Percentiles rank a stretch among this genome's conserved stretches.
phyloP scores from a whole-genome alignment of 2,329 filamentous ascomycete genomes.

The Trichophyton equinum region DNA sequence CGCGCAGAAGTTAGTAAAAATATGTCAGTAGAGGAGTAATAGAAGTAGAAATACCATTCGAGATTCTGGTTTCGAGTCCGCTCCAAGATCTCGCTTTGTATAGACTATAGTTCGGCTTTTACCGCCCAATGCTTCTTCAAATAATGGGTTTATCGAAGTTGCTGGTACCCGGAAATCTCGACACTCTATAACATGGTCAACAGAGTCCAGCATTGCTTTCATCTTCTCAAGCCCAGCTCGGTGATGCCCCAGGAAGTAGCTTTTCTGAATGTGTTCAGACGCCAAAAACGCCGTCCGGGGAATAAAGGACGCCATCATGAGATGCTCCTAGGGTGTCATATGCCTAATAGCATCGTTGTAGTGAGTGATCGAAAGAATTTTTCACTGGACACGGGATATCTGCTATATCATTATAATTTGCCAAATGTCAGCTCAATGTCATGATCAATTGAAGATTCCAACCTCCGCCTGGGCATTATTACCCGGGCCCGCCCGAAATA shows the following conservation, averaged over 20 bases:
- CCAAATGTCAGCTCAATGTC: background rate
- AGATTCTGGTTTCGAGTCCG: conserved; percentile 28
- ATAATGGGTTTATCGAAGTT: conserved; percentile 77
- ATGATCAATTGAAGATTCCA: no score
- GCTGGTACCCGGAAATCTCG: conserved; percentile 85
- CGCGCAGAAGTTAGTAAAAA: background rate
- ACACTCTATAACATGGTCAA: conserved; percentile 86
- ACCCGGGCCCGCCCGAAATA: background rate
- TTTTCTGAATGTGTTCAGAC: conserved; percentile 64
- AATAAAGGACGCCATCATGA: conserved; percentile 42
- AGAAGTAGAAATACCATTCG: conserved; percentile 25
- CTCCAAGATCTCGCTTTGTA: conserved; percentile 72
- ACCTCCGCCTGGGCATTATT: no score
- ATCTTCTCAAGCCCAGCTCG: conserved; percentile 67
- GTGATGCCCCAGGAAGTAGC: conserved; percentile 94
- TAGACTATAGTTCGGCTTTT: conserved; percentile 73
- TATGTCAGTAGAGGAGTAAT: background rate
- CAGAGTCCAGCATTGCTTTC: conserved; percentile 63
- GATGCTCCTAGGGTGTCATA: background rate
- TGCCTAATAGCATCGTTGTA: background rate
- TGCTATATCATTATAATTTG: background rate
- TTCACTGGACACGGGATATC: background rate
- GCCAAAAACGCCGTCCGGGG: conserved; percentile 62
- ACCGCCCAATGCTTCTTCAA: conserved; percentile 64
- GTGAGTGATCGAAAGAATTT: background rate